Evolutionary conservation across 2,329 filamentous ascomycete species (phyloP), one percentile per base, ranked within the genome.

Genomic region (Pseudogymnoascus sp.): DNA sequence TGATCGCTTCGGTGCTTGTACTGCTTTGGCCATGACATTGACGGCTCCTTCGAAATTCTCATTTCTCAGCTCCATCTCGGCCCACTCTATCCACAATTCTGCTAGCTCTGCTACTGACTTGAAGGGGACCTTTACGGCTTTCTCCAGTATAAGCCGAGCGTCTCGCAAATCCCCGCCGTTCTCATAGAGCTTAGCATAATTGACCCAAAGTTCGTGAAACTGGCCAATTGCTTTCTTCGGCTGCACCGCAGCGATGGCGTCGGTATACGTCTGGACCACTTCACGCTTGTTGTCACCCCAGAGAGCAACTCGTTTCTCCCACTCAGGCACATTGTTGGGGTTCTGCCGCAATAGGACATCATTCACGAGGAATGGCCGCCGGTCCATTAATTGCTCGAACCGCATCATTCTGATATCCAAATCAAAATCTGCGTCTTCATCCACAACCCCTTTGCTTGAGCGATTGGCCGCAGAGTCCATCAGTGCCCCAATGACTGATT

Each of bases 31-130:
- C 93, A 99, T 97, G 73, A 99, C 93, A 65, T 89, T 89, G 66
- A 97, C 89, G 2, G 96, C 95, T 71, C 90, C 89, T 73, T 98
- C 93, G 68, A 98, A 97, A 72, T 98, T 96, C 71, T 98, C 93
- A 71, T 92, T 92, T 59, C 95, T 89, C 59, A 99, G 82, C 75
- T 99, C 95, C 89, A 99, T 91, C 76, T 99, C 93, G 0, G 96
- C 93, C 93, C 95, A 99, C 77, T 96, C 92, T 67, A 96, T 96
- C 95, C 95, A 99, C 84, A 95, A 96, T 72, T 99, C 95, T 19
- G 95, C 95, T 64, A 99, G 82, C 76, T 99, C 95, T 31, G 90
- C 87, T n/a, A 99, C 93, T 0, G 93, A 96, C 73, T 96, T 98
- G 81, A 96, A 99, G 0, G 93, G 93, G 1, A 99, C 95, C 73